A percentile compares a stretch with the other conserved stretches of the same genome.
Evolutionary conservation across 2,329 filamentous ascomycete species (phyloP).

Genomic region (Diaporthe eres): DNA sequence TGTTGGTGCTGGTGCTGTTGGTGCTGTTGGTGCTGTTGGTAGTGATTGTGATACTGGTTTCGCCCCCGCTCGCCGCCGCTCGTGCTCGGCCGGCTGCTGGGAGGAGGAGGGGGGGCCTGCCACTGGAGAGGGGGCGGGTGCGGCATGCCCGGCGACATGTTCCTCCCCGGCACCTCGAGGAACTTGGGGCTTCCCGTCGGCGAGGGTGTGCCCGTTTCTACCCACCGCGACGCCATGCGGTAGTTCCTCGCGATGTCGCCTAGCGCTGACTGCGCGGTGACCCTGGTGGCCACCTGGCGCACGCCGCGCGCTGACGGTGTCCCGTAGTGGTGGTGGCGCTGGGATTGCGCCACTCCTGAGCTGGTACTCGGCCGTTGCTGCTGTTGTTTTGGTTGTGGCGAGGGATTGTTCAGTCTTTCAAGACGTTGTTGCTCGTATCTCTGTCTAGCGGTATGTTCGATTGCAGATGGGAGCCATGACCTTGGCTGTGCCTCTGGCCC

Average conservation of each 20-base stretch:
- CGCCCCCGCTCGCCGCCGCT: conserved; percentile 37
- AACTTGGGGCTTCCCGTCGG: conserved; percentile 25
- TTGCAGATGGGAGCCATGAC: conserved; percentile 57
- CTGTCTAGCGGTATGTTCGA: conserved; percentile 47
- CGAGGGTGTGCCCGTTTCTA: background rate
- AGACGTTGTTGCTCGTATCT: conserved; percentile 34
- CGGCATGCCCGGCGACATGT: conserved; percentile 14
- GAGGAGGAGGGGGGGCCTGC: conserved; percentile 3
- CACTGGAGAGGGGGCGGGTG: conserved; percentile 27
- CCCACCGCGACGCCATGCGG: conserved; percentile 39
- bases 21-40: background rate
- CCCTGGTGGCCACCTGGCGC: conserved; percentile 17
- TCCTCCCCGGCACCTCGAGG: conserved; percentile 33
- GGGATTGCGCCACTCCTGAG: conserved; percentile 24
- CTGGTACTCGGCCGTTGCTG: conserved; percentile 36
- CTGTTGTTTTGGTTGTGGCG: conserved; percentile 19
- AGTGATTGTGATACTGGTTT: background rate
- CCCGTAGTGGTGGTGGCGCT: conserved; percentile 15
- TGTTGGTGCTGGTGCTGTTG: conserved; percentile 14
- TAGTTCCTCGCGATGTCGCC: conserved; percentile 33
- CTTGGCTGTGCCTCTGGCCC: conserved; percentile 42
- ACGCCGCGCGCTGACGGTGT: conserved; percentile 1
- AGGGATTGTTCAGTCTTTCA: conserved; percentile 3
- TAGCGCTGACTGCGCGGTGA: conserved; percentile 6
- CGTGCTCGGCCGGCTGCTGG: conserved; percentile 32